Evolutionary conservation across 2,329 filamentous ascomycete species (phyloP).

Genomic region (Ceratocystis alfenasii): DNA sequence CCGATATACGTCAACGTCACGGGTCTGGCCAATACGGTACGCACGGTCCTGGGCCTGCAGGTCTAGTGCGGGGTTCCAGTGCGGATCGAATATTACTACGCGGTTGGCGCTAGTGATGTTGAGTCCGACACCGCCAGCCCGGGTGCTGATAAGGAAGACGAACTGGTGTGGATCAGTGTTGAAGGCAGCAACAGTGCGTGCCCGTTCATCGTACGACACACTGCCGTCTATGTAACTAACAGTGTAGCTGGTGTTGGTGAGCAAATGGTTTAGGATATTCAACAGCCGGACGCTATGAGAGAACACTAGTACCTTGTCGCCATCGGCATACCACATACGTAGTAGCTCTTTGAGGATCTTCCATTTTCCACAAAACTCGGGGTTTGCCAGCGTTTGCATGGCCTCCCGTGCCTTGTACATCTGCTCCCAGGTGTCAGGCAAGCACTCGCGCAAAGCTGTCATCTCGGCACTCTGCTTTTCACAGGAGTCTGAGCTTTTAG

Average conservation of each 20-base stretch:
- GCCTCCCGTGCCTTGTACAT: constrained; percentile 65
- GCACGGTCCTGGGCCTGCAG: constrained; percentile 92
- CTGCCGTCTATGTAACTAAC: constrained; percentile 83
- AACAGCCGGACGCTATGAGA: constrained; percentile 81
- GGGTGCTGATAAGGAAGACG: constrained; percentile 90
- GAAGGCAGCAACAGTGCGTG: constrained; percentile 75
- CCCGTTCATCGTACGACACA: constrained; percentile 71
- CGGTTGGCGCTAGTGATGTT: constrained; percentile 98
- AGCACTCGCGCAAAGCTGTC: constrained; percentile 54
- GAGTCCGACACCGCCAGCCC: constrained; percentile 81
- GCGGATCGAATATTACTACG: constrained; percentile 90
- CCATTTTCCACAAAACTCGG: constrained; percentile 95
- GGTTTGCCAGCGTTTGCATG: constrained; percentile 68
- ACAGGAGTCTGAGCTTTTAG: constrained; percentile 46
- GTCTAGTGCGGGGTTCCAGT: constrained; percentile 95
- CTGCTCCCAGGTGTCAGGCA: constrained; percentile 59
- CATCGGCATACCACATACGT: constrained; percentile 76
- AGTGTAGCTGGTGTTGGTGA: constrained; percentile 79
- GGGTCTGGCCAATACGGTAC: constrained; percentile 83
- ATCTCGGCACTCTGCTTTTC: constrained; percentile 72
- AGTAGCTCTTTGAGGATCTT: constrained; percentile 77
- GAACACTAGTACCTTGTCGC: constrained; percentile 92
- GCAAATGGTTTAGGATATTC: constrained; percentile 71
- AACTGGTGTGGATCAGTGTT: constrained; percentile 80
- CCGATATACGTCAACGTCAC: constrained; percentile 91